These are phyloP conservation scores for Psilocybe cyanescens DNA, from an alignment of 768 basidiomycete species.

Conservation along the genomic window DNA sequence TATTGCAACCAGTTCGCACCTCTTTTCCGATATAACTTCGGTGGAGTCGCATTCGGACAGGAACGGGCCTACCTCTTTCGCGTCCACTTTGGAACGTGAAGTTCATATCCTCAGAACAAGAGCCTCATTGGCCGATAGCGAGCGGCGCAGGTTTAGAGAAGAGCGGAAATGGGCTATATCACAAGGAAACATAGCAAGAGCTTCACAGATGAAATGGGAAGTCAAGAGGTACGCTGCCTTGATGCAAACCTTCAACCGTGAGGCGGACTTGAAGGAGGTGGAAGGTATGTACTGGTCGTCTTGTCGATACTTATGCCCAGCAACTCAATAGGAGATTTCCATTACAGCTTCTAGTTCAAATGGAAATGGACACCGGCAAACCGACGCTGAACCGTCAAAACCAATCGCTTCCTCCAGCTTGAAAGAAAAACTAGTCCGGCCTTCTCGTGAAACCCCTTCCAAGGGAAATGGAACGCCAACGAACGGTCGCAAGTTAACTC, in stretches of 20 bases:
- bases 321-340: not conserved
- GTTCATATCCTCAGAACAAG: constrained; percentile 76
- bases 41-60: constrained; percentile 72
- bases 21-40: constrained; percentile 64
- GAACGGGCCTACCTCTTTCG: constrained; percentile 57
- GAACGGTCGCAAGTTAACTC: constrained; percentile 11
- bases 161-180: constrained; percentile 87
- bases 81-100: constrained; percentile 73
- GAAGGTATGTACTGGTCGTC: constrained; percentile 51
- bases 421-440: constrained; percentile 20
- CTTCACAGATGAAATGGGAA: constrained; percentile 82
- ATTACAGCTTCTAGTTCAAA: constrained; percentile 5
- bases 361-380: constrained; percentile 19
- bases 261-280: constrained; percentile 71
- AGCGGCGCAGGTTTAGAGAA: constrained; percentile 82
- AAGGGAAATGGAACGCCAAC: constrained; percentile 18
- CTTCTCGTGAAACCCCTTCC: constrained; percentile 16
- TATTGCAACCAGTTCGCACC: constrained; percentile 25
- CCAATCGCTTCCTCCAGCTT: constrained; percentile 20
- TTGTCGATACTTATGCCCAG: not conserved
- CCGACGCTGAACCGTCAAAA: constrained; percentile 27
- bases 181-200: constrained; percentile 75
- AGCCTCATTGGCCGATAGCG: constrained; percentile 81
- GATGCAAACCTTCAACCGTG: constrained; percentile 79
- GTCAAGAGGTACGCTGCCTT: constrained; percentile 80